Conservation (phyloP, 495 filamentous ascomycete species). For the Penicillium soppii region DNA sequence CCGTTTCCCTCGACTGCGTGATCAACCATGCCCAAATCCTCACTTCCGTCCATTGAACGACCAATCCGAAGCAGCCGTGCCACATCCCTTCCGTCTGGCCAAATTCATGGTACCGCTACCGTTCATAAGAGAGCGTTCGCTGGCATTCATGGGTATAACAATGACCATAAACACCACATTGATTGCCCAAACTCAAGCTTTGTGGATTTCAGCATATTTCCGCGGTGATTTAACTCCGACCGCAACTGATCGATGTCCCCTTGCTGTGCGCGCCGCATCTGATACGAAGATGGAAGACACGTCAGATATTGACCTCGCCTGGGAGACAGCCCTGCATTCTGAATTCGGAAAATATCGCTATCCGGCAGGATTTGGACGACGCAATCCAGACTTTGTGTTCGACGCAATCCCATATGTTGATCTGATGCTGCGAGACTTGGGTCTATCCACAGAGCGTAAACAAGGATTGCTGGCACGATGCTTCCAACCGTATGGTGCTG, state of each 20-base stretch:
- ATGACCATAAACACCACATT: conserved; percentile 63
- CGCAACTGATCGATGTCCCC: conserved; percentile 22
- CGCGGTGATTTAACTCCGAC: conserved; percentile 39
- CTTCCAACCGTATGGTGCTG: conserved; percentile 54
- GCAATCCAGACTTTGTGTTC: conserved; percentile 71
- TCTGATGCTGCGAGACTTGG: conserved; percentile 65
- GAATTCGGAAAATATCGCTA: conserved; percentile 71
- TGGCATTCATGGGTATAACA: conserved; percentile 66
- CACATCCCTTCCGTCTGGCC: conserved; percentile 54
- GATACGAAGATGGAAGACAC: conserved; percentile 21
- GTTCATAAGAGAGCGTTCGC: conserved; percentile 53
- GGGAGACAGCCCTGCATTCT: conserved; percentile 62
- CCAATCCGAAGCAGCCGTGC: conserved; percentile 29
- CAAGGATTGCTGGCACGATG: conserved; percentile 45
- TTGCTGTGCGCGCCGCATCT: conserved; percentile 7
- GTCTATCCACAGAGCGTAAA: conserved; percentile 48
- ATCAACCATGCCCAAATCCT: conserved; percentile 35
- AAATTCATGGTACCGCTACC: conserved; percentile 71
- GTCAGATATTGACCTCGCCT: conserved; percentile 31
- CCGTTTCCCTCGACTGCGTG: conserved; percentile 61
- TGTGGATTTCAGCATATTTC: conserved; percentile 74
- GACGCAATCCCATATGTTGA: conserved; percentile 79
- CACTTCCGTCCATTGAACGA: conserved; percentile 28
- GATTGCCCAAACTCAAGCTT: conserved; percentile 63
- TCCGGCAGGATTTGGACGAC: conserved; percentile 60